These are phyloP conservation scores for Papilionanthe hybrid DNA, from an alignment of 116 monocot genomes.

Conservation along the genomic window DNA sequence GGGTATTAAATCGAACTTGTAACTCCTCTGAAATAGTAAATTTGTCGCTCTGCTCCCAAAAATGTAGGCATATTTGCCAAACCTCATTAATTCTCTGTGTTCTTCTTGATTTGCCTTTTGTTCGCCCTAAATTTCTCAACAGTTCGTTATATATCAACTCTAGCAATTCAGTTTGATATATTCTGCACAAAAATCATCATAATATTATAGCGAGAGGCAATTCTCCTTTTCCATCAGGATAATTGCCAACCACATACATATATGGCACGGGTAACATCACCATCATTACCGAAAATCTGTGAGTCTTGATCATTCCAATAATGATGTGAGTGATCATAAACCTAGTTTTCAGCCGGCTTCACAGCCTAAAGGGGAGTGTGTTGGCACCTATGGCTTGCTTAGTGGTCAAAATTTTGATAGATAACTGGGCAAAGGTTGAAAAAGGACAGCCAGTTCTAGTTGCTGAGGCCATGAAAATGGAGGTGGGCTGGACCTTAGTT, in stretches of 20 bases:
- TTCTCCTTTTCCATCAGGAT: constrained; percentile 42
- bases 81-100: no score
- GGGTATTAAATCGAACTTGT: no score
- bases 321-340: constrained; percentile 19
- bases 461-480: constrained; percentile 99
- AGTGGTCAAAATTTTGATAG: constrained; percentile 71
- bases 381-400: constrained; percentile 97
- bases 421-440: constrained; percentile 4
- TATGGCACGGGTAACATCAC: constrained; percentile 82
- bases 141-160: neutral
- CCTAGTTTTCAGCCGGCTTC: constrained; percentile 23
- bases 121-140: no score
- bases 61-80: no score
- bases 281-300: constrained; percentile 58
- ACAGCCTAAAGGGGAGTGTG: constrained; percentile 78
- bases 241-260: constrained; percentile 66
- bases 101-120: no score
- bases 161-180: neutral
- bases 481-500: constrained; percentile 37
- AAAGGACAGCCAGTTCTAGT: constrained; percentile 23
- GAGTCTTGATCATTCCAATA: constrained; percentile 29
- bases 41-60: no score
- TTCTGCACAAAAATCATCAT: neutral
- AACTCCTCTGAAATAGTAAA: no score
- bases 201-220: neutral